Conservation (phyloP, 805 yeast genomes). For the Myxozyma vanderwaltii region DNA sequence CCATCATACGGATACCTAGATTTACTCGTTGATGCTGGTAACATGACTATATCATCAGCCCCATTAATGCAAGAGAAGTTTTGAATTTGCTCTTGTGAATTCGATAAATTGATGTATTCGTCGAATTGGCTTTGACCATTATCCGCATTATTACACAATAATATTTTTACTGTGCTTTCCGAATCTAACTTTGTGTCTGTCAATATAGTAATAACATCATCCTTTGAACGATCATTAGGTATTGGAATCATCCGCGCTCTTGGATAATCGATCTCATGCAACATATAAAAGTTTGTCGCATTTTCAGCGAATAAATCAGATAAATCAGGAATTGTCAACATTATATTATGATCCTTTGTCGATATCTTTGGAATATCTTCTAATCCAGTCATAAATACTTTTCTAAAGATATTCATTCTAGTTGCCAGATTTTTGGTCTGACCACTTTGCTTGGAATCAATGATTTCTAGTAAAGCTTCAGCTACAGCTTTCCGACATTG, state of each 20-base stretch:
- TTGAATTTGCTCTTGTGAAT: neutral
- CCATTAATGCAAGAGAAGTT: conserved; percentile 50
- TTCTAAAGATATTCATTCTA: conserved; percentile 62
- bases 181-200: conserved; percentile 34
- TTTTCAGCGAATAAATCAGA: neutral
- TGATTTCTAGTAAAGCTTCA: conserved; percentile 58
- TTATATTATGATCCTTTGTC: too few species aligned
- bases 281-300: neutral
- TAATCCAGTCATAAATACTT: conserved; percentile 43
- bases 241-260: conserved; percentile 31
- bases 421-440: conserved; percentile 53
- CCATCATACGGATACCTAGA: conserved; percentile 51
- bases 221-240: conserved; percentile 27
- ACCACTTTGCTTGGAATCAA: conserved; percentile 50
- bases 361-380: conserved; percentile 23
- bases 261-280: too few species aligned
- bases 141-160: neutral
- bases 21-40: conserved; percentile 55
- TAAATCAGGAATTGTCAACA: too few species aligned
- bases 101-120: neutral
- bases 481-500: conserved; percentile 73
- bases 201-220: conserved; percentile 34
- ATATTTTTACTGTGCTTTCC: neutral
- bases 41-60: conserved; percentile 42
- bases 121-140: too few species aligned